Conservation (phyloP, 257 asterid genomes). For the Solanum ossicruentum region DNA sequence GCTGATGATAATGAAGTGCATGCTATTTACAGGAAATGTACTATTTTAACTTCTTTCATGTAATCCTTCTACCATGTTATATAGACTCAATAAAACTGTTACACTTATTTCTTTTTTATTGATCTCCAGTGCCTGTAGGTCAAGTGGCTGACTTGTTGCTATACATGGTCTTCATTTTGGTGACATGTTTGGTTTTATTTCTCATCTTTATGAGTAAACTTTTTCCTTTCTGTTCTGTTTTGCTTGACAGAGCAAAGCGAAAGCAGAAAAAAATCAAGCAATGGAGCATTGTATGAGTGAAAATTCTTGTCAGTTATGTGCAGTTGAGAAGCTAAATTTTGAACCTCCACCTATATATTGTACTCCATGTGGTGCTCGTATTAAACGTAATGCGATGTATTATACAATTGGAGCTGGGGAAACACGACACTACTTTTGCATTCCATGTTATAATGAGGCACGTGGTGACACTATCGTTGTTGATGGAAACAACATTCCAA, state of each 20-base stretch:
- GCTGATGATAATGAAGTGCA: background rate
- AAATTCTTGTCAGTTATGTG: constrained; percentile 97
- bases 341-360: constrained; percentile 98
- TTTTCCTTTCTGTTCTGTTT: background rate
- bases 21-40: background rate
- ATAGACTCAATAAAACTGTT: background rate
- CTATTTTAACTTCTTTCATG: background rate
- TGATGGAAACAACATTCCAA: constrained; percentile 58
- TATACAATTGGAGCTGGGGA: constrained; percentile 89
- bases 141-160: background rate
- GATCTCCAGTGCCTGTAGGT: background rate
- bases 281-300: constrained; percentile 88
- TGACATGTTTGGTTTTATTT: background rate
- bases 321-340: constrained; percentile 91
- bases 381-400: constrained; percentile 88
- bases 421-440: constrained; percentile 80
- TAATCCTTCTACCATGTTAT: background rate
- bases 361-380: constrained; percentile 87
- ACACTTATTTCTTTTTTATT: background rate
- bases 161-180: background rate
- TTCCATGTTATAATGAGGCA: constrained; percentile 74
- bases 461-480: constrained; percentile 79
- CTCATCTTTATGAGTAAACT: background rate
- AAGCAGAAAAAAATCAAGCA: constrained; percentile 88
- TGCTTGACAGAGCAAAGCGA: constrained; percentile 77